A percentile compares a stretch with the other conserved stretches of the same genome.
Evolutionary conservation across 768 basidiomycete species (phyloP).

Genomic region (Boletus fagicola): DNA sequence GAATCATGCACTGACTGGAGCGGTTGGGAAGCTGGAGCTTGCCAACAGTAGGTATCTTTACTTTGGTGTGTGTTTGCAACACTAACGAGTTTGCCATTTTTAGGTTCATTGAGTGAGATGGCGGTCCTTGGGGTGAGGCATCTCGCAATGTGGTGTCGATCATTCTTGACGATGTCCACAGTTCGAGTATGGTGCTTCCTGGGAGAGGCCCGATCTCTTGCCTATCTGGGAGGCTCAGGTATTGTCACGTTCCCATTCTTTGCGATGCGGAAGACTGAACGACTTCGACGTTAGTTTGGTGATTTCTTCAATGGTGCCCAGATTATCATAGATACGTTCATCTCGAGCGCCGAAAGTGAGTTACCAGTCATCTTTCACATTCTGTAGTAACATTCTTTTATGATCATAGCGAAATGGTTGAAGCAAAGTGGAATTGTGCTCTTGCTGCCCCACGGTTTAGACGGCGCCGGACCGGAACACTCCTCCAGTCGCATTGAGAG

Average conservation of each 20-base stretch:
- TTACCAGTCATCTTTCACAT: neutral
- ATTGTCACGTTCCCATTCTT: constrained; percentile 1
- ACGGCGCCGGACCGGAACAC: constrained; percentile 93
- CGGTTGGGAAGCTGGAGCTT: constrained; percentile 71
- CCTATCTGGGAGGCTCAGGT: constrained; percentile 94
- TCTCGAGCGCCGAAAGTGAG: constrained; percentile 82
- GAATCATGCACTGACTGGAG: constrained; percentile 58
- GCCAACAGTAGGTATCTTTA: constrained; percentile 70
- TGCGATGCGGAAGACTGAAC: neutral
- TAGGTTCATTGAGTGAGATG: constrained; percentile 86
- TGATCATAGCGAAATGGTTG: constrained; percentile 80
- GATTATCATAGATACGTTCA: constrained; percentile 87
- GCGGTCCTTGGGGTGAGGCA: constrained; percentile 77
- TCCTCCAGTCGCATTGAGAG: constrained; percentile 86
- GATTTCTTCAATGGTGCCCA: constrained; percentile 92
- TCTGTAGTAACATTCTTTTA: neutral
- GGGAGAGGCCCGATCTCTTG: constrained; percentile 79
- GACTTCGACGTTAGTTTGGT: constrained; percentile 56
- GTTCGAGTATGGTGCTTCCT: constrained; percentile 90
- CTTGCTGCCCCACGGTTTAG: constrained; percentile 84
- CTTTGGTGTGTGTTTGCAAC: neutral
- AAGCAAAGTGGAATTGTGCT: constrained; percentile 87
- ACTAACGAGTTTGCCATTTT: neutral
- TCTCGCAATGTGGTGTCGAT: neutral
- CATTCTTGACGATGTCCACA: constrained; percentile 44